Conservation (phyloP, 1,139 yeast species). For the Yamadazyma membranifaciens region DNA sequence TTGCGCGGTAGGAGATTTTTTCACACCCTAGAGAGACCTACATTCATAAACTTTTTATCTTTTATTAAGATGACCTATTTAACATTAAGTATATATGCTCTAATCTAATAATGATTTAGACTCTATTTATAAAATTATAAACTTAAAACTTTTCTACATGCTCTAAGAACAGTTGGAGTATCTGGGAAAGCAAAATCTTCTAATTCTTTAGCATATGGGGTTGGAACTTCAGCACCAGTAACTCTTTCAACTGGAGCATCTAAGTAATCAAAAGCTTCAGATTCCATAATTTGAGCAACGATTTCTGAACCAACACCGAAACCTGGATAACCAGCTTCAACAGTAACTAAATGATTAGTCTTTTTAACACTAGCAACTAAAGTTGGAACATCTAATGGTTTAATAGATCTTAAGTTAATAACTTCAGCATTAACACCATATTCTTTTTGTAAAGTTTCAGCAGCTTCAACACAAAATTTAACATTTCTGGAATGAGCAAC, state of each 20-base stretch:
- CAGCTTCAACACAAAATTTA: slow-evolving; percentile 82
- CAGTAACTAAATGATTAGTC: slow-evolving; percentile 94
- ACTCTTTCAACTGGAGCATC: slow-evolving; percentile 99
- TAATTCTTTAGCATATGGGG: slow-evolving; percentile 95
- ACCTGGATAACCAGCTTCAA: slow-evolving; percentile 97
- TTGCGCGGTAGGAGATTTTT: no score
- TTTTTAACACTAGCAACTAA: slow-evolving; percentile 88
- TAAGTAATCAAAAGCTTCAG: slow-evolving; percentile 96
- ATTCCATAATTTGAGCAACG: slow-evolving; percentile 96
- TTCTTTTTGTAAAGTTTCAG: slow-evolving; percentile 78
- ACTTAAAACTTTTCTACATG: slow-evolving; percentile 85
- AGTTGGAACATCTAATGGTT: slow-evolving; percentile 91
- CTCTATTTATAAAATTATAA: slow-evolving; percentile 29
- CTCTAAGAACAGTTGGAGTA: slow-evolving; percentile 85
- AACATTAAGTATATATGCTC: background rate
- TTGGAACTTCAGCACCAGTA: slow-evolving; percentile 99
- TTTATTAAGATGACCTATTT: slow-evolving; percentile 1
- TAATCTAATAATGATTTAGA: background rate
- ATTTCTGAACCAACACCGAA: slow-evolving; percentile 99
- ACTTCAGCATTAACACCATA: slow-evolving; percentile 92
- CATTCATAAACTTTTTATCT: background rate
- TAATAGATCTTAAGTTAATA: slow-evolving; percentile 91
- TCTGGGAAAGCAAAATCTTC: slow-evolving; percentile 99
- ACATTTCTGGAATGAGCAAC: slow-evolving; percentile 93
- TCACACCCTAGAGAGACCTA: background rate